Percentiles rank a stretch among this genome's conserved stretches.
phyloP scores from a whole-genome alignment of 495 filamentous ascomycete genomes.

The Glutinoglossum americanum region DNA sequence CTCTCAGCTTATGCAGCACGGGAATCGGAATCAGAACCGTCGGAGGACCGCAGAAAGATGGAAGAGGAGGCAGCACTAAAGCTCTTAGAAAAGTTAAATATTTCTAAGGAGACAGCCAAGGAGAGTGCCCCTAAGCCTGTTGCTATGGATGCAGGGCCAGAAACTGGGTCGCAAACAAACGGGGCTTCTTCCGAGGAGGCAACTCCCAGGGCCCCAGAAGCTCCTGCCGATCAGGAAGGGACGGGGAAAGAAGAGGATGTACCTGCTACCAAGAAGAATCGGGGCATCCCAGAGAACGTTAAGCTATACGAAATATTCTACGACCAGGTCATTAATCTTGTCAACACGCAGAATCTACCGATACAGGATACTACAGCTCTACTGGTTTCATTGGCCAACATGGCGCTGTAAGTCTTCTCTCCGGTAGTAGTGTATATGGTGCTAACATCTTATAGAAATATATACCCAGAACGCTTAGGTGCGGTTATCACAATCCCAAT shows the following conservation, averaged over 20 bases:
- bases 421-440: not conserved
- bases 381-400: constrained; percentile 74
- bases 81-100: constrained; percentile 53
- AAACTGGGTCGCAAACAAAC: constrained; percentile 1
- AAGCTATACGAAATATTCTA: constrained; percentile 96
- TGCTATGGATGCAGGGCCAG: constrained; percentile 2
- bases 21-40: constrained; percentile 51
- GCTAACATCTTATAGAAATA: constrained; percentile 31
- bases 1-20: constrained; percentile 79
- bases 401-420: constrained; percentile 39
- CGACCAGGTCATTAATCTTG: constrained; percentile 81
- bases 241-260: constrained; percentile 15
- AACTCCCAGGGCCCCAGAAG: not conserved
- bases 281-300: constrained; percentile 59
- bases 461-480: constrained; percentile 67
- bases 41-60: constrained; percentile 46
- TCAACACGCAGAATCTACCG: constrained; percentile 70
- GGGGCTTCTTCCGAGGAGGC: not conserved
- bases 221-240: not conserved
- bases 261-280: constrained; percentile 28
- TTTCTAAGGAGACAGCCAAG: constrained; percentile 36
- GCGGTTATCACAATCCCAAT: not conserved
- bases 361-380: constrained; percentile 91
- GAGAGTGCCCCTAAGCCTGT: constrained; percentile 3
- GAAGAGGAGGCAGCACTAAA: constrained; percentile 67